phyloP scores from a whole-genome alignment of 2,329 filamentous ascomycete species.

The Cladosporium sp. region DNA sequence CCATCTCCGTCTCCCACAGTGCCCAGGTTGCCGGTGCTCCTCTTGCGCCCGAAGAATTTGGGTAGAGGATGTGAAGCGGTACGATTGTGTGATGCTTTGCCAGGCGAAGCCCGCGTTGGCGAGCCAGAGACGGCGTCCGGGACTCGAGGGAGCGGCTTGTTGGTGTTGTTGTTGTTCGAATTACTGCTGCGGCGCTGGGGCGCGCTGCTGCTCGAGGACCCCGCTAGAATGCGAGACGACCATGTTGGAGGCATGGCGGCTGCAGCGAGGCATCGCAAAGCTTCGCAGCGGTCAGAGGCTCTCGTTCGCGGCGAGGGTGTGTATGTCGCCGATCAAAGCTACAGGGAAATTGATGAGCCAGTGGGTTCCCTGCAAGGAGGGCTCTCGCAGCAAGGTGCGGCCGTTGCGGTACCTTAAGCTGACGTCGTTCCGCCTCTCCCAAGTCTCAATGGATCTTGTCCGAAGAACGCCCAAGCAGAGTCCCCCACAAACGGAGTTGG shows the following conservation, averaged over 20 bases:
- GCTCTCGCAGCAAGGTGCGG: background rate
- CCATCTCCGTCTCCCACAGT: conserved; percentile 27
- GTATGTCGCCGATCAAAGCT: conserved; percentile 3
- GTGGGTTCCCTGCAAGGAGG: background rate
- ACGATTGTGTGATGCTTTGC: conserved; percentile 39
- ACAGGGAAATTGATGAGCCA: background rate
- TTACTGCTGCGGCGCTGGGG: background rate
- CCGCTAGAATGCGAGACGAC: conserved; percentile 29
- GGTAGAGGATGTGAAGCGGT: conserved; percentile 80
- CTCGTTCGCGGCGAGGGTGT: background rate
- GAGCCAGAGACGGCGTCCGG: conserved; percentile 19
- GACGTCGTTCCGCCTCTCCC: background rate
- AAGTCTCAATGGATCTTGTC: conserved; percentile 2
- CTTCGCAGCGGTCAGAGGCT: conserved; percentile 1
- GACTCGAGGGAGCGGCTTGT: conserved; percentile 22
- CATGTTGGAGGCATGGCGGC: conserved; percentile 30
- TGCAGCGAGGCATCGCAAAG: conserved; percentile 13
- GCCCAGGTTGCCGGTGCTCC: conserved; percentile 40
- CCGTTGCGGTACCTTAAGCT: conserved; percentile 4
- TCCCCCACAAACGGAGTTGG: conserved; percentile 5
- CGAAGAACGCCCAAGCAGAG: conserved; percentile 4
- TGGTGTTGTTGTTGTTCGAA: conserved; percentile 13
- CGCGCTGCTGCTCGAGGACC: conserved; percentile 13
- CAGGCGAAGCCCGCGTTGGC: conserved; percentile 14
- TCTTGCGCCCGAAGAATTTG: conserved; percentile 60